Evolutionary conservation across 768 basidiomycete species (phyloP), one percentile per base, ranked within the genome.

Genomic region (Naganishia friedmannii): DNA sequence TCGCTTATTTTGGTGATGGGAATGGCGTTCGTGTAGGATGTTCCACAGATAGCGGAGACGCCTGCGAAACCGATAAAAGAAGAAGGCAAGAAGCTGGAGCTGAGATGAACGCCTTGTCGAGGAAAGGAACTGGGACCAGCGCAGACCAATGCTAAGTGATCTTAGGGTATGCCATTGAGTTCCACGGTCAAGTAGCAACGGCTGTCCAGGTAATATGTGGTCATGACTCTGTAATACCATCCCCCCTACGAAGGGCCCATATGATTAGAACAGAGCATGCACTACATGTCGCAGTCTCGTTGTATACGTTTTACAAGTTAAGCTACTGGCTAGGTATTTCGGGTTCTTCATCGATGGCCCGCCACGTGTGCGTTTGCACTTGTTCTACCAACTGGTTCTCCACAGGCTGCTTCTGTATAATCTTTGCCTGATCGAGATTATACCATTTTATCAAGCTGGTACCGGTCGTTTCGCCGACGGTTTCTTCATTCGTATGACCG

Each of bases 331-430:
- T 37, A 58, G 57, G 23, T 9, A n/a, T 53, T 9, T 53, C 55
- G 32, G 29, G 31, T 32, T 56, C 28, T 21, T 31, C 55, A 21
- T 56, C 55, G 19, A 56, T n/a, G 19, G 17, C 17, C 32, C 32
- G 23, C 55, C 55, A 56, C 1, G 55, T 56, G 29, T 56, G 55
- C 31, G 23, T 29, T 28, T 32, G 55, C 21, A 56, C 55, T 56
- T 32, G 55, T n/a, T 56, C 55, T 19, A 56, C 29, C 31, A 56
- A 10, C 23, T 26, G 12, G 5, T 32, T 3, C 28, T 28, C 55
- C 26, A 32, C 55, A 56, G 55, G 29, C 55, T 13, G 3, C 19
- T 56, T 56, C 26, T 31, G 19, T 26, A 56, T 32, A 19, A 56
- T 32, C 23, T 29, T 32, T 21, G 28, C 29, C 23, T 19, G 55